Conservation (phyloP, 495 filamentous ascomycete genomes). For the Thermochaetoides thermophila region DNA sequence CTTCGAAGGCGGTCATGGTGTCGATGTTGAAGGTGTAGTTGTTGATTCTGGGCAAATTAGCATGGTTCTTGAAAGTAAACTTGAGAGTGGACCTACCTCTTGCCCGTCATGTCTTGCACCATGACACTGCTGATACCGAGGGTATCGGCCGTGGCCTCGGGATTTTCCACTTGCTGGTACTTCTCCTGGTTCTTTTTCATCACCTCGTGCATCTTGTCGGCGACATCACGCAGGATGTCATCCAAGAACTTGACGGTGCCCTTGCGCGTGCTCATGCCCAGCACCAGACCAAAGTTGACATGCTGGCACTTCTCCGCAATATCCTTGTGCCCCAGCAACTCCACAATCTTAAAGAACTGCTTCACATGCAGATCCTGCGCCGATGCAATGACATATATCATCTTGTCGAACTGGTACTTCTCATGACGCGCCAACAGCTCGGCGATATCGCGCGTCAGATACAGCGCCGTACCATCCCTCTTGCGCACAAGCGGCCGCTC, state of each 20-base stretch:
- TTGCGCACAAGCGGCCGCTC: constrained; percentile 42
- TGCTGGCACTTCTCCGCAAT: constrained; percentile 42
- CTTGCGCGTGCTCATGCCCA: constrained; percentile 49
- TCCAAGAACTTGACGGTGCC: constrained; percentile 41
- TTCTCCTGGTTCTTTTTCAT: constrained; percentile 48
- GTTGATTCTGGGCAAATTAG: constrained; percentile 31
- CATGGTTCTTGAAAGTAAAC: not conserved
- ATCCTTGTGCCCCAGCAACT: constrained; percentile 43
- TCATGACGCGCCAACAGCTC: constrained; percentile 44
- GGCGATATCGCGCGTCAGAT: constrained; percentile 51
- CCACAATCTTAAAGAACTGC: constrained; percentile 51
- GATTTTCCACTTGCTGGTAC: constrained; percentile 44
- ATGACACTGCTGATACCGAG: constrained; percentile 49
- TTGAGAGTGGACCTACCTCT: constrained; percentile 29
- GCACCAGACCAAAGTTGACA: constrained; percentile 47
- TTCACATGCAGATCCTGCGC: constrained; percentile 47
- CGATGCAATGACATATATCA: constrained; percentile 53
- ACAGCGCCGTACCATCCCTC: constrained; percentile 47
- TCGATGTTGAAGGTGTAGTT: constrained; percentile 51
- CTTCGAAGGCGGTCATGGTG: constrained; percentile 54
- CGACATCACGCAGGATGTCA: constrained; percentile 46
- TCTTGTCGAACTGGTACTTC: constrained; percentile 52
- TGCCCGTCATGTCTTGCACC: constrained; percentile 52
- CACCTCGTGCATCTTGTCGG: constrained; percentile 49
- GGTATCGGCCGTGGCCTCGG: constrained; percentile 38